Conservation (phyloP, 306 rosid species). For the Trichosanthes truncata region DNA sequence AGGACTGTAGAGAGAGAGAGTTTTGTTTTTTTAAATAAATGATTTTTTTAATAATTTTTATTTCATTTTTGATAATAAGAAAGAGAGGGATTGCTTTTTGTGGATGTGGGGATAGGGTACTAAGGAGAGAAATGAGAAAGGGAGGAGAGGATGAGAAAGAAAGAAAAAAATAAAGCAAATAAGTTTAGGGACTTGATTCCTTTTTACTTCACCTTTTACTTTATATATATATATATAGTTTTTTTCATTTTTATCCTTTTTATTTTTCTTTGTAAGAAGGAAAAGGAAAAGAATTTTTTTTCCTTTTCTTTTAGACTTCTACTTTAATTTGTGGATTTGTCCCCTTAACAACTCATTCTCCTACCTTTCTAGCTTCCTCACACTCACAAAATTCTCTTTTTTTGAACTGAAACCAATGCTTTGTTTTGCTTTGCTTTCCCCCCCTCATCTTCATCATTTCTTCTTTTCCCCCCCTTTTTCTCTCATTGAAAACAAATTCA, state of each 20-base stretch:
- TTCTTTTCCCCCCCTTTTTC: background rate
- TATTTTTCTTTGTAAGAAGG: background rate
- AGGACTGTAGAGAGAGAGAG: conserved; percentile 23
- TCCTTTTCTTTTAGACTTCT: background rate
- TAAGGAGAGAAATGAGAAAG: conserved; percentile 16
- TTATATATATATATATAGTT: background rate
- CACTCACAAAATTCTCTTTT: conserved; percentile 5
- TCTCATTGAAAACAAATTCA: background rate
- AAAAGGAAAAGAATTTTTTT: background rate
- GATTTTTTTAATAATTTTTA: too few relatives aligned
- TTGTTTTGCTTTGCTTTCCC: conserved; percentile 1
- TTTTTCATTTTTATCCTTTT: background rate
- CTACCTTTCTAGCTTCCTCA: conserved; percentile 5
- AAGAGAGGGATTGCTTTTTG: conserved; percentile 36
- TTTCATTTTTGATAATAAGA: too few relatives aligned
- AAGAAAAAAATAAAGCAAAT: background rate
- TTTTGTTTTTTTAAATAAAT: too few relatives aligned
- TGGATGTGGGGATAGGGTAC: conserved; percentile 55
- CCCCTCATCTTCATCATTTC: background rate
- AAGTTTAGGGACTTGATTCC: conserved; percentile 21
- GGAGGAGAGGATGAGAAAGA: conserved; percentile 10
- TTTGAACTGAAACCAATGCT: conserved; percentile 7
- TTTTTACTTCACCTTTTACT: conserved; percentile 19
- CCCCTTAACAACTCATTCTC: conserved; percentile 9
- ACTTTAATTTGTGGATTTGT: conserved; percentile 10